phyloP scores from a whole-genome alignment of 306 rosid species.

The Adenanthera pavonina region DNA sequence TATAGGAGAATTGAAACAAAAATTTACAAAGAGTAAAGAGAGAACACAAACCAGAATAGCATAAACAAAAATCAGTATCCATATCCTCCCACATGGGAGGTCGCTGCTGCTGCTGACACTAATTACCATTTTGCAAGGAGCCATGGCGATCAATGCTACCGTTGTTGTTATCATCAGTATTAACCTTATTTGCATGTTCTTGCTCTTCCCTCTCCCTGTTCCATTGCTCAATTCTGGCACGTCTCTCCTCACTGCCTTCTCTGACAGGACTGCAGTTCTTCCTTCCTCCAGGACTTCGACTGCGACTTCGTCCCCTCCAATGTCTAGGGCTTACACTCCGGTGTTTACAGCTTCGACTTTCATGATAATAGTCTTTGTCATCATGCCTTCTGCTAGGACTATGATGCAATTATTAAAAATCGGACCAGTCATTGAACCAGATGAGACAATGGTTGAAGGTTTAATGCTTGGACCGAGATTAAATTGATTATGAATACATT shows the following conservation, averaged over 20 bases:
- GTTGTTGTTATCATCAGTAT: constrained; percentile 28
- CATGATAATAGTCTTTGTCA: constrained; percentile 61
- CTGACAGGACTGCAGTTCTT: constrained; percentile 67
- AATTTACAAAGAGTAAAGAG: neutral
- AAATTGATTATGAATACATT: too few relatives aligned
- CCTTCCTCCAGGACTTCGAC: constrained; percentile 62
- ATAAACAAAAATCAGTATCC: constrained; percentile 47
- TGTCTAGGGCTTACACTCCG: constrained; percentile 67
- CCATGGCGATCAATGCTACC: constrained; percentile 27
- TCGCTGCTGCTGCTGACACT: constrained; percentile 44
- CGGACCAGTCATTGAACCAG: too few relatives aligned
- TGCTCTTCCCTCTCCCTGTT: constrained; percentile 72
- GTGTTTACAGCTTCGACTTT: constrained; percentile 63
- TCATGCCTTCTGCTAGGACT: constrained; percentile 68
- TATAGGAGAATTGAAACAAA: neutral
- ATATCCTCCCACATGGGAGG: constrained; percentile 39
- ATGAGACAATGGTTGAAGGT: too few relatives aligned
- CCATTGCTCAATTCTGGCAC: constrained; percentile 90
- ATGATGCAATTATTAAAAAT: too few relatives aligned
- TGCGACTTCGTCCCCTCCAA: constrained; percentile 58
- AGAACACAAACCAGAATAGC: constrained; percentile 54
- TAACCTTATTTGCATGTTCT: constrained; percentile 45
- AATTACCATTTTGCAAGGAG: constrained; percentile 41
- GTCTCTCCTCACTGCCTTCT: constrained; percentile 84
- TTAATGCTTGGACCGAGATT: too few relatives aligned